Conservation (phyloP, 2,329 filamentous ascomycete species). For the Shiraia bambusicola region DNA sequence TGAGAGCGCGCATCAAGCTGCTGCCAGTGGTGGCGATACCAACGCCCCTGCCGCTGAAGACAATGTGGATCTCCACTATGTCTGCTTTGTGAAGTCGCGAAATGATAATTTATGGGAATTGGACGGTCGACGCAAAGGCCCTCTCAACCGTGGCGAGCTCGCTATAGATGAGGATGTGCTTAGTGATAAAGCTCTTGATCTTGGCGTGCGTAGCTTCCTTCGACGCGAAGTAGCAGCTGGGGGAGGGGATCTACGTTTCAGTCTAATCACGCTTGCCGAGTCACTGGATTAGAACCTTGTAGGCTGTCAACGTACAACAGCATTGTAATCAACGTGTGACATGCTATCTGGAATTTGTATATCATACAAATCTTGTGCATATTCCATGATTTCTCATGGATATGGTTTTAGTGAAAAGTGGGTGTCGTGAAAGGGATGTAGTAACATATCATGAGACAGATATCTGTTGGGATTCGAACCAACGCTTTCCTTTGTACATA, state of each 20-base stretch:
- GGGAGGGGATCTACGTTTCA: conserved; percentile 63
- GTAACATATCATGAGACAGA: too few species aligned
- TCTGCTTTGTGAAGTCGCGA: conserved; percentile 81
- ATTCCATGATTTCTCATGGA: too few species aligned
- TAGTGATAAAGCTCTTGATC: conserved; percentile 70
- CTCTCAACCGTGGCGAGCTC: conserved; percentile 61
- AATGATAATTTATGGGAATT: conserved; percentile 76
- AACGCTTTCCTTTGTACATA: too few species aligned
- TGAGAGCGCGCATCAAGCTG: conserved; percentile 75
- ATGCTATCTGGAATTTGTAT: too few species aligned
- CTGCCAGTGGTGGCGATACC: conserved; percentile 77
- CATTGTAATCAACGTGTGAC: too few species aligned
- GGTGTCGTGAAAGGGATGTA: too few species aligned
- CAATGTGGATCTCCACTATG: conserved; percentile 90
- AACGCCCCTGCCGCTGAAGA: conserved; percentile 74
- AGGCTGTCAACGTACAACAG: background rate
- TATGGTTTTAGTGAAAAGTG: too few species aligned
- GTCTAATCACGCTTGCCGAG: conserved; percentile 61
- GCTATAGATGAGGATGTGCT: conserved; percentile 51
- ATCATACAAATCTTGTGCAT: too few species aligned
- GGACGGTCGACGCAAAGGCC: conserved; percentile 73
- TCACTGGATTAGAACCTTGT: conserved; percentile 50
- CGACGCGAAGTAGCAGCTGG: conserved; percentile 57
- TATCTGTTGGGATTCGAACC: background rate
- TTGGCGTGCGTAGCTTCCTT: conserved; percentile 66